Evolutionary conservation across 1,284 basidiomycete genomes (phyloP).

Genomic region (Prillingera fragicola): DNA sequence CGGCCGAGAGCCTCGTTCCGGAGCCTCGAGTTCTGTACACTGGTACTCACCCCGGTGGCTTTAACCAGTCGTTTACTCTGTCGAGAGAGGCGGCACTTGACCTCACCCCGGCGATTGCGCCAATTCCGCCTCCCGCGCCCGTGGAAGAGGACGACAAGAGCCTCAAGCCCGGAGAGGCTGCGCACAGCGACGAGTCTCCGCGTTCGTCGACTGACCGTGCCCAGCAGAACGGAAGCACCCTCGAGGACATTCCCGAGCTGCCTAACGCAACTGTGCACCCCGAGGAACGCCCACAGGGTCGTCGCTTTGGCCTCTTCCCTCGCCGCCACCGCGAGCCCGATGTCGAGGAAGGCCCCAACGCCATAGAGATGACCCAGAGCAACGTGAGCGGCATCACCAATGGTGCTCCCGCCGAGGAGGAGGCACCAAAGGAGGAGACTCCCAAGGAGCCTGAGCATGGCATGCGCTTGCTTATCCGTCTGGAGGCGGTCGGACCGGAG

Average conservation of each 20-base stretch:
- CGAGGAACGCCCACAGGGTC: too few species aligned
- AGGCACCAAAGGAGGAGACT: constrained; percentile 46
- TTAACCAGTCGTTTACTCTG: constrained; percentile 63
- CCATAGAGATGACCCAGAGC: constrained; percentile 40
- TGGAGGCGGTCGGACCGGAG: constrained; percentile 69
- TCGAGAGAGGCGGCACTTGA: constrained; percentile 57
- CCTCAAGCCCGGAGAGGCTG: constrained; percentile 5
- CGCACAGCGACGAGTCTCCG: constrained; percentile 22
- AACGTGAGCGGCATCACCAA: constrained; percentile 24
- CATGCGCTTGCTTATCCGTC: constrained; percentile 65
- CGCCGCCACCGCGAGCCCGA: constrained; percentile 29
- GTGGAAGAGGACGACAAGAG: constrained; percentile 12
- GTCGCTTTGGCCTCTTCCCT: constrained; percentile 34
- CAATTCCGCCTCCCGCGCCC: constrained; percentile 17
- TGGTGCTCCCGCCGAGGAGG: constrained; percentile 33
- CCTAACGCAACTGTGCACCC: not conserved
- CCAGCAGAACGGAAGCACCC: constrained; percentile 7
- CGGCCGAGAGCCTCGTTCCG: constrained; percentile 38
- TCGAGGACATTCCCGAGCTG: constrained; percentile 30
- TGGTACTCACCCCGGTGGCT: constrained; percentile 70
- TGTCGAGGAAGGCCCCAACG: constrained; percentile 33
- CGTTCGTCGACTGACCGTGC: constrained; percentile 22
- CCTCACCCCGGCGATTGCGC: constrained; percentile 33
- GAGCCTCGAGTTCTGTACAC: constrained; percentile 60
- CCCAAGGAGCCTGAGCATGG: constrained; percentile 56